Evolutionary conservation across 495 filamentous ascomycete genomes (phyloP), one percentile per base, ranked within the genome.

Genomic region (Annulohypoxylon bovei): DNA sequence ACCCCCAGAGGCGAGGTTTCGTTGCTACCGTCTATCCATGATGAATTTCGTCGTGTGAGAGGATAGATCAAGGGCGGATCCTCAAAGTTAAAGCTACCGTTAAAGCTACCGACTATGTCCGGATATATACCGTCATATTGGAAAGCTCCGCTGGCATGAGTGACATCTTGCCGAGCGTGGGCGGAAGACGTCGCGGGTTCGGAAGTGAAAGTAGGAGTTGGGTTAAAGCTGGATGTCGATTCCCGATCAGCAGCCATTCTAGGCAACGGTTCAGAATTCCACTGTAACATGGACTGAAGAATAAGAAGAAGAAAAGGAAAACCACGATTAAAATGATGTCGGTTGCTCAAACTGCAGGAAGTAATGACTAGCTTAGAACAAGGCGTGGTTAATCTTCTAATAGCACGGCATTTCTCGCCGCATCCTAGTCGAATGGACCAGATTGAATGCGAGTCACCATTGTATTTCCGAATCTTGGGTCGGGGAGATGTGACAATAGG

Each of bases 21-120:
- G 25, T n/a, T 58, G 27, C 70, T 30, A 0, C 49, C 9, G 6
- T 73, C 67, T 27, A 37, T 40, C 67, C 62, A 73, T 14, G 49
- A 20, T 4, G 63, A 64, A 55, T 68, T 50, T 6, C 20, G 61
- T n/a, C 37, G 65, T 6, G 42, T 12, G 14, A 63, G 53, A 9
- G 64, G 33, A 23, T 59, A 54, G 16, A 63, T 28, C 2, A 67
- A 49, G 1, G 30, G 40, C 32, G 39, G n/a, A 8, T 55, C 50
- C 7, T 62, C 67, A 1, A 61, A 60, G 2, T 16, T 32, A 16
- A 56, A 70, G 30, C 40, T 58, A 14, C 6, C 32, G n/a, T 44
- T 42, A 7, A 40, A 54, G 5, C 54, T 22, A 9, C 39, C 47
- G n/a, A 53, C 6, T 14, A 50, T n/a, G 7, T 37, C 23, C 11